Evolutionary conservation across 345 rosid species (phyloP).

Genomic region (Pistacia vera): DNA sequence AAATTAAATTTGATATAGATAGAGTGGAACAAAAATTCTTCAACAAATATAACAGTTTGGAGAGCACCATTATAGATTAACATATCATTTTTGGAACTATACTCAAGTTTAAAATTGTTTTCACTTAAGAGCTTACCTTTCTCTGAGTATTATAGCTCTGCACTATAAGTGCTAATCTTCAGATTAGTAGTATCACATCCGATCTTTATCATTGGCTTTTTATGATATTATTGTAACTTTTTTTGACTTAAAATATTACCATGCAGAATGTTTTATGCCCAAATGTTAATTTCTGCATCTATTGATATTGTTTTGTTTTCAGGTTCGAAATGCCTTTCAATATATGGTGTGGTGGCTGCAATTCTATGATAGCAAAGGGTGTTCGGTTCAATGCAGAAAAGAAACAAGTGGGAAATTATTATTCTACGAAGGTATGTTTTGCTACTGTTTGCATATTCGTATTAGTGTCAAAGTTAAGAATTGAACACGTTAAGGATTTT

Average conservation of each 20-base stretch:
- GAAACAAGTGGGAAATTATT: conserved; percentile 98
- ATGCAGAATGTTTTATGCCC: background rate
- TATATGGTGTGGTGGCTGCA: conserved; percentile 98
- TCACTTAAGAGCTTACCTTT: too few relatives aligned
- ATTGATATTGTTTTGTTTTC: conserved; percentile 14
- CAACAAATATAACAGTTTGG: conserved; percentile 1
- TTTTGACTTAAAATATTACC: background rate
- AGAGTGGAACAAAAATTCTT: background rate
- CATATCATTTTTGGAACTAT: too few relatives aligned
- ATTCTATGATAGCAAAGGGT: conserved; percentile 95
- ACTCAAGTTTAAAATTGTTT: too few relatives aligned
- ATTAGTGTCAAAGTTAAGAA: background rate
- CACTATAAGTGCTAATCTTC: too few relatives aligned
- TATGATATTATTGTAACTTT: too few relatives aligned
- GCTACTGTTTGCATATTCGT: conserved; percentile 1
- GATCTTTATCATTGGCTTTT: too few relatives aligned
- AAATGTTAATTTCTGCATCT: background rate
- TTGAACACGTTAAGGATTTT: conserved; percentile 1
- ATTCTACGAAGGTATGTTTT: conserved; percentile 82
- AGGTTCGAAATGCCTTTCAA: conserved; percentile 99
- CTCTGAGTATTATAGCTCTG: too few relatives aligned
- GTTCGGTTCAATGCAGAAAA: conserved; percentile 97
- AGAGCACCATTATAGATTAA: background rate
- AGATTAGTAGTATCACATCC: too few relatives aligned
- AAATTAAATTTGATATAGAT: background rate